These are phyloP conservation scores for Silene noctiflora DNA, from an alignment of 179 eudicot genomes.

Conservation along the genomic window DNA sequence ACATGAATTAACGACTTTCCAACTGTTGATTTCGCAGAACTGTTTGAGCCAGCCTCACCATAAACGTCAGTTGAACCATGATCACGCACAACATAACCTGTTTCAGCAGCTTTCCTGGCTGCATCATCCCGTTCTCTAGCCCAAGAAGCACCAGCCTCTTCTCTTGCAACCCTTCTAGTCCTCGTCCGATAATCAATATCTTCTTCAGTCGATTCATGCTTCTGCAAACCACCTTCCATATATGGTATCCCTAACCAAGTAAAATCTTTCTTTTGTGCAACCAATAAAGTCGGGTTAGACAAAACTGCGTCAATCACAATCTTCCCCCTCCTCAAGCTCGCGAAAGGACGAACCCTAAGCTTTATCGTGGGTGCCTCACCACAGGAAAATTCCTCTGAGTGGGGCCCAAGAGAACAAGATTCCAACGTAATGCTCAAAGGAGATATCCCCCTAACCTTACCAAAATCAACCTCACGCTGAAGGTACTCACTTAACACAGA, in stretches of 20 bases:
- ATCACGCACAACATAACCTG: conserved; percentile 59
- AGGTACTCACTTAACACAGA: conserved; percentile 65
- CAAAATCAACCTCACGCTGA: conserved; percentile 83
- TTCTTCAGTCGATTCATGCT: conserved; percentile 86
- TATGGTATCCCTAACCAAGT: conserved; percentile 93
- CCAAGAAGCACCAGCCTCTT: conserved; percentile 57
- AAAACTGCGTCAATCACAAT: conserved; percentile 90
- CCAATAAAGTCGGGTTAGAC: conserved; percentile 70
- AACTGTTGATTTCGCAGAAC: conserved; percentile 24
- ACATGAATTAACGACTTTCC: conserved; percentile 44
- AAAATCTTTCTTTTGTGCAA: conserved; percentile 81
- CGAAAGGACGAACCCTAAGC: conserved; percentile 70
- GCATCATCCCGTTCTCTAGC: conserved; percentile 66
- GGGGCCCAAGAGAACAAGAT: conserved; percentile 89
- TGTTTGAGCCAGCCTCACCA: conserved; percentile 34
- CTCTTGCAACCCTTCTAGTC: conserved; percentile 82
- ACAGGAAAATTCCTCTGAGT: conserved; percentile 83
- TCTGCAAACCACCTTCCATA: conserved; percentile 48
- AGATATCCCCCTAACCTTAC: conserved; percentile 74
- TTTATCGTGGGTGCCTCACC: conserved; percentile 84
- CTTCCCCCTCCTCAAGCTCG: conserved; percentile 82
- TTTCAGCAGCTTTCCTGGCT: conserved; percentile 63
- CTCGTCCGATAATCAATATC: conserved; percentile 87
- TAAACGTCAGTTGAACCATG: conserved; percentile 34
- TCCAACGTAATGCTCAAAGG: conserved; percentile 93